Evolutionary conservation across 208 protist species (phyloP).

Genomic region (Leishmania gerbilli): DNA sequence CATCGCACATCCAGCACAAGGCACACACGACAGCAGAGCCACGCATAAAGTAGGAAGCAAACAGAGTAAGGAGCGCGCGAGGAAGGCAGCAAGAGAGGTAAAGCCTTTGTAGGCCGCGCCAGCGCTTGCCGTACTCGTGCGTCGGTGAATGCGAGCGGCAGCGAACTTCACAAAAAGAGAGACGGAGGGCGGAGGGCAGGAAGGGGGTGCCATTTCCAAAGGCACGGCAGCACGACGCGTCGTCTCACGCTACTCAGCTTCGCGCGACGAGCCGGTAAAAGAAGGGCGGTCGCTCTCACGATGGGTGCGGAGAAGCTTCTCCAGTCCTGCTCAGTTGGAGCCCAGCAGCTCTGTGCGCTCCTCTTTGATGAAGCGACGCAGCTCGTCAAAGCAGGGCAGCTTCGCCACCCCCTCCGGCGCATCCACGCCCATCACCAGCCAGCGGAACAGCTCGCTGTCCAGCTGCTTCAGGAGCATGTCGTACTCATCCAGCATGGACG

Average conservation of each 20-base stretch:
- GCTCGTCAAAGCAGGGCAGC: constrained; percentile 44
- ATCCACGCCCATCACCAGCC: constrained; percentile 72
- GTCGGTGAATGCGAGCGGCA: not conserved
- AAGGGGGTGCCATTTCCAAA: not conserved
- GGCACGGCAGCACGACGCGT: not conserved
- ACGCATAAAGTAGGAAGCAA: not conserved
- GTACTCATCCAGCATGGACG: constrained; percentile 74
- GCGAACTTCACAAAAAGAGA: not conserved
- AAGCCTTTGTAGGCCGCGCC: not conserved
- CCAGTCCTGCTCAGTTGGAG: constrained; percentile 3
- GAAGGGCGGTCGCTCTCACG: not conserved
- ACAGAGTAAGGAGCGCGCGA: not conserved
- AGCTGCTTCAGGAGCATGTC: constrained; percentile 83
- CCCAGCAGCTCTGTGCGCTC: constrained; percentile 65
- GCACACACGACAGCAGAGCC: not conserved
- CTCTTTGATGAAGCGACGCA: constrained; percentile 63
- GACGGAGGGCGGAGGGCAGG: not conserved
- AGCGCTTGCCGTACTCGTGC: not conserved
- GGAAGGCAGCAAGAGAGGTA: not conserved
- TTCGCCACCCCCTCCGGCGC: constrained; percentile 52
- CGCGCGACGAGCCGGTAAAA: not conserved
- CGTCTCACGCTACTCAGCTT: not conserved
- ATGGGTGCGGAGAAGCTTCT: not conserved
- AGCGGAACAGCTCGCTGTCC: constrained; percentile 87
- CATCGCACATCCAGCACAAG: not conserved